Conservation (phyloP, 2,329 filamentous ascomycete genomes). For the Aspergillus ochraceus region DNA sequence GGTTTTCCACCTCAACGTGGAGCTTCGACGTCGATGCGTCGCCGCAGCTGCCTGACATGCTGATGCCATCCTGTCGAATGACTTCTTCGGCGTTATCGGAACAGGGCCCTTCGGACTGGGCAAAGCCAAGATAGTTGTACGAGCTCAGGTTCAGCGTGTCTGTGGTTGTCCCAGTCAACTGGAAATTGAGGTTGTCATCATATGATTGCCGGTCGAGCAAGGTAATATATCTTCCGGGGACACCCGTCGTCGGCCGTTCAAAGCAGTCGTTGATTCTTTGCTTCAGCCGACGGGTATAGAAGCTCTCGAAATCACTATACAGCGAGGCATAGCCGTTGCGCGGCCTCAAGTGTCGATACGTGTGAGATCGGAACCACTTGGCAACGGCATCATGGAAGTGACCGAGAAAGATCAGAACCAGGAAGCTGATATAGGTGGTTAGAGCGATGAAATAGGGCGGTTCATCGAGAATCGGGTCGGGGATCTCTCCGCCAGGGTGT, state of each 20-base stretch:
- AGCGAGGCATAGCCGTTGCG: conserved; percentile 87
- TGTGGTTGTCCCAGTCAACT: conserved; percentile 79
- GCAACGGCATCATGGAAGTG: conserved; percentile 94
- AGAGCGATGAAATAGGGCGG: conserved; percentile 91
- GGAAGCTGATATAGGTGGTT: conserved; percentile 94
- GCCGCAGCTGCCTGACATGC: conserved; percentile 71
- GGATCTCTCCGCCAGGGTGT: conserved; percentile 73
- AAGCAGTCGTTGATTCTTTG: conserved; percentile 94
- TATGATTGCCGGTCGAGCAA: conserved; percentile 83
- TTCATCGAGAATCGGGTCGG: conserved; percentile 81
- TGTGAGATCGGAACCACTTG: conserved; percentile 79
- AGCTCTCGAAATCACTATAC: conserved; percentile 96
- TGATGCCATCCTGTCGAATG: conserved; percentile 78
- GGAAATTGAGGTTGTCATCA: conserved; percentile 82
- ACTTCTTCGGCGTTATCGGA: conserved; percentile 85
- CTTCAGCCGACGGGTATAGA: conserved; percentile 88
- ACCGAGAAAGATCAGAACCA: conserved; percentile 87
- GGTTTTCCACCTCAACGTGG: conserved; percentile 78
- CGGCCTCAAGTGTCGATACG: conserved; percentile 76
- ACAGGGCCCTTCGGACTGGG: conserved; percentile 91
- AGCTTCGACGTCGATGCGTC: conserved; percentile 84
- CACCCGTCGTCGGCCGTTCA: conserved; percentile 81
- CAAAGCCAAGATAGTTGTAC: conserved; percentile 97
- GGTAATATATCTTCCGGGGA: conserved; percentile 87
- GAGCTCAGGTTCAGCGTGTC: conserved; percentile 97